Percentiles rank a stretch among this genome's conserved stretches.
Conservation (phyloP, 2,329 filamentous ascomycete species). For the Mycosphaerella sp. region DNA sequence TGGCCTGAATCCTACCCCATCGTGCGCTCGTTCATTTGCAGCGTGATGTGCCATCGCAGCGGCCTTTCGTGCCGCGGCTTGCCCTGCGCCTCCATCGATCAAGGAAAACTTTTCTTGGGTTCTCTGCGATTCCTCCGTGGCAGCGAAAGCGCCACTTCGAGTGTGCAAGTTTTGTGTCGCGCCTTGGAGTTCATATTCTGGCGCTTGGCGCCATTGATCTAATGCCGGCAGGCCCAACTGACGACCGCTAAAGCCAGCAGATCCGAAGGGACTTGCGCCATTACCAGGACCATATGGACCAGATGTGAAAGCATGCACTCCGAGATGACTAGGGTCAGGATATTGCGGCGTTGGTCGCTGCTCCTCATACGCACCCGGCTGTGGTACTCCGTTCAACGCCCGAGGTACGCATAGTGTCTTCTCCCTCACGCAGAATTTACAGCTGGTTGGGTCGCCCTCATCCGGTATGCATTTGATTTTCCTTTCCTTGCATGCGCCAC, state of each 20-base stretch:
- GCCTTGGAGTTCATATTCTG: slow-evolving; percentile 5
- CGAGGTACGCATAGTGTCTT: background rate
- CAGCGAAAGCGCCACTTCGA: slow-evolving; percentile 10
- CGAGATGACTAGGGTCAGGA: slow-evolving; percentile 7
- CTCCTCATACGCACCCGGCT: slow-evolving; percentile 1
- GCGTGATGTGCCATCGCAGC: slow-evolving; percentile 1
- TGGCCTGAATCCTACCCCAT: slow-evolving; percentile 3
- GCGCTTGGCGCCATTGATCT: slow-evolving; percentile 1
- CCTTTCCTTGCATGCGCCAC: slow-evolving; percentile 1
- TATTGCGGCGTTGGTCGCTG: slow-evolving; percentile 4
- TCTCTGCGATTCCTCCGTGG: background rate
- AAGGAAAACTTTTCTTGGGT: background rate
- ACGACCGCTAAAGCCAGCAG: slow-evolving; percentile 1
- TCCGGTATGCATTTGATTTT: slow-evolving; percentile 7
- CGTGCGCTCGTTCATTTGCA: background rate
- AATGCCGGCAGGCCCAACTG: slow-evolving; percentile 2
- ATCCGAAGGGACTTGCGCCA: slow-evolving; percentile 1
- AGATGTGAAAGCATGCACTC: slow-evolving; percentile 2
- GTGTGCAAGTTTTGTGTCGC: slow-evolving; percentile 17
- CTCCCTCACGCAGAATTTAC: slow-evolving; percentile 6
- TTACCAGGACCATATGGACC: slow-evolving; percentile 4
- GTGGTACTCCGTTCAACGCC: slow-evolving; percentile 2
- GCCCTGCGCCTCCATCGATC: slow-evolving; percentile 7
- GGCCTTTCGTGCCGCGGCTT: slow-evolving; percentile 1
- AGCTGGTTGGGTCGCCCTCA: background rate